Conservation (phyloP, 1,284 basidiomycete genomes). For the Fistulina hepatica region DNA sequence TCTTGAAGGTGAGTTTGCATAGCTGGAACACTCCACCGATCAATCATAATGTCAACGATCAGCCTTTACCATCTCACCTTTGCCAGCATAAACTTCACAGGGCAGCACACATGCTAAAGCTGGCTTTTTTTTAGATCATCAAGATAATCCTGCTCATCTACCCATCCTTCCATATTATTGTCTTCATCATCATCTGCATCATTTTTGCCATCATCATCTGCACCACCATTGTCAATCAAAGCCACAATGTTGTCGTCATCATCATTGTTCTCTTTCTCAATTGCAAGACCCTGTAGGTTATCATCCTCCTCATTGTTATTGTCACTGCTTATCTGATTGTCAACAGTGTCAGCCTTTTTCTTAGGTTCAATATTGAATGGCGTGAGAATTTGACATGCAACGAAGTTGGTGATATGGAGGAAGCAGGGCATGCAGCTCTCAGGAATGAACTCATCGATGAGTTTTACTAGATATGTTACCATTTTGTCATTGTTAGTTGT, state of each 20-base stretch:
- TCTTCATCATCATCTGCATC: neutral
- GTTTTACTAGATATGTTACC: slow-evolving; percentile 7
- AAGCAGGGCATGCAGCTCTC: slow-evolving; percentile 14
- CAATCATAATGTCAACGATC: neutral
- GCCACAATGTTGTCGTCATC: neutral
- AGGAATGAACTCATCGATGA: slow-evolving; percentile 12
- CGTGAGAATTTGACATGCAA: slow-evolving; percentile 10
- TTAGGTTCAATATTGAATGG: slow-evolving; percentile 3
- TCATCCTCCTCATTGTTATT: neutral
- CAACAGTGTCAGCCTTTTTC: neutral
- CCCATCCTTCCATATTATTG: neutral
- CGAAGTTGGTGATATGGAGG: slow-evolving; percentile 18
- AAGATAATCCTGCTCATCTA: neutral
- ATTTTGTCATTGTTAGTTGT: slow-evolving; percentile 16
- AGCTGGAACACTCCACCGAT: slow-evolving; percentile 11
- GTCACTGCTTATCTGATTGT: neutral
- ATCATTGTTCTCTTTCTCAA: neutral
- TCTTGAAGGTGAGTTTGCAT: slow-evolving; percentile 15
- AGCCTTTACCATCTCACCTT: neutral
- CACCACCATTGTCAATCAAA: neutral
- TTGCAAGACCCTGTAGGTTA: neutral
- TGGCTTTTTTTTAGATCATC: neutral
- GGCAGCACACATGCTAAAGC: neutral
- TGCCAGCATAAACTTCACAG: neutral
- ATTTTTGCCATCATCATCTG: neutral